Conservation (phyloP, 352 stramenopile species). For the Phytopythium cucurbitacearum region DNA sequence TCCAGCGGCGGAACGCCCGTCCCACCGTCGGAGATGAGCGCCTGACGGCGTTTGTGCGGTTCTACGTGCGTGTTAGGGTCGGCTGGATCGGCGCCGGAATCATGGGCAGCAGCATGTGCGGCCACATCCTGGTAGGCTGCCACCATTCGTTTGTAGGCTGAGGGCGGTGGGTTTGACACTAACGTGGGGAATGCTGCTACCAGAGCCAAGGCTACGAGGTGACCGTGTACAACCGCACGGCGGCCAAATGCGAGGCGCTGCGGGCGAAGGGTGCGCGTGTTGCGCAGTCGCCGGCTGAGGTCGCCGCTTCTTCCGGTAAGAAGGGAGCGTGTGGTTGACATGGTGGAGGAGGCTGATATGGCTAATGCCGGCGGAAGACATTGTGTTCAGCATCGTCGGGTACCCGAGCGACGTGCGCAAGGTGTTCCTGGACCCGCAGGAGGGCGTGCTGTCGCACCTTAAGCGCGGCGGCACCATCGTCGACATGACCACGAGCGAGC, state of each 20-base stretch:
- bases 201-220: slow-evolving; percentile 84
- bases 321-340: not conserved
- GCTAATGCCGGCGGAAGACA: slow-evolving; percentile 35
- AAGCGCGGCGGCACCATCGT: slow-evolving; percentile 80
- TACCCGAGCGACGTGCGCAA: slow-evolving; percentile 85
- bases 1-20: not conserved
- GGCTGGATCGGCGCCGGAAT: slow-evolving; percentile 86
- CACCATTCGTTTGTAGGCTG: not conserved
- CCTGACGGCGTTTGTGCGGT: not conserved
- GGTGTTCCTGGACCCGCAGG: slow-evolving; percentile 68
- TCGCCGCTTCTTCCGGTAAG: slow-evolving; percentile 66
- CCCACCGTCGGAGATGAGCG: not conserved
- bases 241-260: slow-evolving; percentile 75
- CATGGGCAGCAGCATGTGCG: slow-evolving; percentile 88
- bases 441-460: slow-evolving; percentile 56
- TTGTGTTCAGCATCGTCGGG: slow-evolving; percentile 89
- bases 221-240: slow-evolving; percentile 85
- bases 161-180: not conserved
- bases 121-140: slow-evolving; percentile 70
- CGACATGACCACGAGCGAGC: slow-evolving; percentile 90
- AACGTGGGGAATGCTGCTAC: not conserved
- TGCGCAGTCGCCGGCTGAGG: slow-evolving; percentile 65
- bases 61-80: slow-evolving; percentile 29
- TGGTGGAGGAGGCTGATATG: not conserved
- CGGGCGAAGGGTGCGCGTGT: slow-evolving; percentile 74